Conservation (phyloP, 176 grass and related monocot genomes). For the Aegilops bicornis region DNA sequence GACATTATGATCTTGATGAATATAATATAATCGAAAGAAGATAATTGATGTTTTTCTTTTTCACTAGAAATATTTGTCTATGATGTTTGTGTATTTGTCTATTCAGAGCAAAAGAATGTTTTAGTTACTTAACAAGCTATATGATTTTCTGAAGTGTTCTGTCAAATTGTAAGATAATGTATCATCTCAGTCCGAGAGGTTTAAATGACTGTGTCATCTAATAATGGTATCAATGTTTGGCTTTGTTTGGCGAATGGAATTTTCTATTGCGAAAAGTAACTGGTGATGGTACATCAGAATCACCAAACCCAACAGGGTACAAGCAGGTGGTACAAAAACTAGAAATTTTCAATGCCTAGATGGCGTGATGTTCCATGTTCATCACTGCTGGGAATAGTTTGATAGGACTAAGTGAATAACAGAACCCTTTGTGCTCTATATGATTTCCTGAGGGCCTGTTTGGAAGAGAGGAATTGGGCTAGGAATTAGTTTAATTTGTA, state of each 20-base stretch:
- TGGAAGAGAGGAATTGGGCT: neutral
- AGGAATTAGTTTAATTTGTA: slow-evolving; percentile 1
- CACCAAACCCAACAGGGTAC: neutral
- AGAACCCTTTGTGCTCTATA: neutral
- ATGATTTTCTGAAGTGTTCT: neutral
- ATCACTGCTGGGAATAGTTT: slow-evolving; percentile 8
- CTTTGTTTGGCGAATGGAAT: neutral
- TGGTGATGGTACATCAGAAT: neutral
- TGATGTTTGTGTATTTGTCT: neutral
- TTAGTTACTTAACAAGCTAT: neutral
- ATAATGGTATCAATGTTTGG: slow-evolving; percentile 12
- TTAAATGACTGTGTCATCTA: neutral
- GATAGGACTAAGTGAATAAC: neutral
- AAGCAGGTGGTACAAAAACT: neutral
- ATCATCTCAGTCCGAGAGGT: neutral
- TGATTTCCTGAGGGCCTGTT: slow-evolving; percentile 5
- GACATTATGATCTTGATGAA: slow-evolving; percentile 14
- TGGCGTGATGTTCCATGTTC: neutral
- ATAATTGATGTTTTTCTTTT: neutral
- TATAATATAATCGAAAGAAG: slow-evolving; percentile 16
- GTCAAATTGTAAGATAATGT: slow-evolving; percentile 7
- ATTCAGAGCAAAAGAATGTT: neutral
- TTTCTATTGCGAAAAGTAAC: neutral
- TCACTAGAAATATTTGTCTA: neutral
- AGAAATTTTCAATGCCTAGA: neutral